Evolutionary conservation across 2,329 filamentous ascomycete genomes (phyloP).

Genomic region (Pyrenophora tritici-repentis): DNA sequence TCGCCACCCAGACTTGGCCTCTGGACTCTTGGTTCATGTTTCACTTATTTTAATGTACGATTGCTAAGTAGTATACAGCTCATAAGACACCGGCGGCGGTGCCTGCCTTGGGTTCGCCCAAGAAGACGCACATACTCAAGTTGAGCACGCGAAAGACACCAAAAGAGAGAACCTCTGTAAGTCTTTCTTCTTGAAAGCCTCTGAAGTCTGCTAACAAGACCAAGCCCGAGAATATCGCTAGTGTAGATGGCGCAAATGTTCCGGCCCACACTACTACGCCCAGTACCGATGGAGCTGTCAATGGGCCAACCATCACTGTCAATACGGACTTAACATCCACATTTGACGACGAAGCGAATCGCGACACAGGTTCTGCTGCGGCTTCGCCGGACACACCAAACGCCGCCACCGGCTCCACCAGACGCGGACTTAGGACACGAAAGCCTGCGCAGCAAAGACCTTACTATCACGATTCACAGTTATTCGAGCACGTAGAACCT

Average conservation of each 20-base stretch:
- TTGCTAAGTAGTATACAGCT: conserved; percentile 16
- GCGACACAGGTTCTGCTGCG: conserved; percentile 13
- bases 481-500: conserved; percentile 32
- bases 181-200: conserved; percentile 1
- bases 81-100: conserved; percentile 11
- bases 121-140: conserved; percentile 30
- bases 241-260: conserved; percentile 13
- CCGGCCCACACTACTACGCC: conserved; percentile 5
- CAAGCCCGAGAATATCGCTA: conserved; percentile 28
- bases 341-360: neutral
- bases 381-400: conserved; percentile 29
- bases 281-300: conserved; percentile 2
- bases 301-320: conserved; percentile 8
- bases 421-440: conserved; percentile 40
- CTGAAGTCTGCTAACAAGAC: conserved; percentile 8
- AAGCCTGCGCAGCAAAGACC: conserved; percentile 44
- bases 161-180: conserved; percentile 33
- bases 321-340: conserved; percentile 6
- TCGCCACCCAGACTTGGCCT: neutral
- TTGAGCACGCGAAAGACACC: conserved; percentile 25
- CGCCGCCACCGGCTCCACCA: conserved; percentile 26
- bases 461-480: conserved; percentile 41
- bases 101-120: conserved; percentile 21
- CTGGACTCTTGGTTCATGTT: neutral
- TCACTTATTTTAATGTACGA: conserved; percentile 1